A percentile compares a stretch with the other conserved stretches of the same genome.
These are phyloP conservation scores for Fusarium coffeatum DNA, from an alignment of 2,329 filamentous ascomycete species.

Conservation along the genomic window DNA sequence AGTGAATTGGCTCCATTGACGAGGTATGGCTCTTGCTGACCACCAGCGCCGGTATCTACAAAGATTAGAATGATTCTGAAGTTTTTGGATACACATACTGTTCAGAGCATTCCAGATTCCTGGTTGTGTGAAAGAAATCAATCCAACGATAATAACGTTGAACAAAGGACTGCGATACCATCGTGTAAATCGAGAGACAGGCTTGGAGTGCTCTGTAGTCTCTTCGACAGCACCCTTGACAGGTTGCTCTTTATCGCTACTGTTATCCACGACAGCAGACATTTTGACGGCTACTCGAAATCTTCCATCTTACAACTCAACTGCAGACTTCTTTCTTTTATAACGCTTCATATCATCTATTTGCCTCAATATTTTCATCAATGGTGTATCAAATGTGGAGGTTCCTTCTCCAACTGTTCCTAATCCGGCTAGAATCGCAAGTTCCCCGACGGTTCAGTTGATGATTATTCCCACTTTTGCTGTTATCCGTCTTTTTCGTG, in stretches of 20 bases:
- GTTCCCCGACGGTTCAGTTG: slow-evolving; percentile 22
- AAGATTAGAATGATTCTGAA: background rate
- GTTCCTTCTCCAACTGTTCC: slow-evolving; percentile 7
- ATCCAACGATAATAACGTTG: slow-evolving; percentile 64
- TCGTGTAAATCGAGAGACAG: slow-evolving; percentile 39
- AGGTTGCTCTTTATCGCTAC: slow-evolving; percentile 31
- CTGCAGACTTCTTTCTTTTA: background rate
- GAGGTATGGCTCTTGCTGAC: slow-evolving; percentile 63
- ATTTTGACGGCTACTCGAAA: slow-evolving; percentile 17
- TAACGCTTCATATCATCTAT: slow-evolving; percentile 2
- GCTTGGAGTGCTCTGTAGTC: slow-evolving; percentile 27
- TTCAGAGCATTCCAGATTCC: slow-evolving; percentile 69
- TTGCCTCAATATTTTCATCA: background rate
- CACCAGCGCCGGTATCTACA: slow-evolving; percentile 62
- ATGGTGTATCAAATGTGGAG: slow-evolving; percentile 26
- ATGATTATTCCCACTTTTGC: slow-evolving; percentile 26
- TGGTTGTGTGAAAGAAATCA: slow-evolving; percentile 63
- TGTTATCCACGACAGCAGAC: slow-evolving; percentile 21
- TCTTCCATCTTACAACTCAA: accelerated
- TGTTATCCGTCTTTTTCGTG: slow-evolving; percentile 28
- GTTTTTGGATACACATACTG: slow-evolving; percentile 20
- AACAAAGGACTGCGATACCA: slow-evolving; percentile 53
- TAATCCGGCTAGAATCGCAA: slow-evolving; percentile 34
- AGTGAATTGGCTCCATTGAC: slow-evolving; percentile 45
- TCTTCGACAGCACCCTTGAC: slow-evolving; percentile 29